Base-by-base conservation (phyloP, 1,284 basidiomycete genomes). In the Stereum hirsutum region DNA sequence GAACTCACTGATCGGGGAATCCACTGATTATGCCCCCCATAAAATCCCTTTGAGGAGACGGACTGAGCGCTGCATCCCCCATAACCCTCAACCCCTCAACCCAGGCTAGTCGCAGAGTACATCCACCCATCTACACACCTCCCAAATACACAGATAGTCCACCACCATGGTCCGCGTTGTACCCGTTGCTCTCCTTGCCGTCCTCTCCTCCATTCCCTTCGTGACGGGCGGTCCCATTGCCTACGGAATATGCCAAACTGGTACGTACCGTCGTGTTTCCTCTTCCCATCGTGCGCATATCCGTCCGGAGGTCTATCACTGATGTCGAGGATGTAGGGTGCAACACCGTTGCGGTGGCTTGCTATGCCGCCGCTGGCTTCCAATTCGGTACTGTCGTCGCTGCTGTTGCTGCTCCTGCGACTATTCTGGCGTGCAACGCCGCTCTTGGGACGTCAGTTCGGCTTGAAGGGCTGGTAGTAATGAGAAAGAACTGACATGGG, bases 181-280 rank as follows among this genome's bases (percentile, higher is more conserved):
- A 3, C 17, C 31, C 24, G n/a, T 25, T 20, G 24, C 39, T 35
- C 6, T 25, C 34, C 6, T 19, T 5, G 25, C 34, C 45, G 41
- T 30, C 39, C 34, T 32, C 40, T 32, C 33, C n/a, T 20, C 49
- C 17, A 85, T 84, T 7, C 33, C 33, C 4, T 20, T 35, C 21
- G 33, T 35, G 11, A 20, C 33, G 6, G 37, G 37, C 20, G 37
- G 37, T 2, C 37, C 37, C 4, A 39, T 39, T 17, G 7, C 37
- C 6, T 39, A 39, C 7, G 37, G 21, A n/a, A 21, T 39, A 10
- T 39, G 37, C 21, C 37, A 39, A 24, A 39, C 37, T 14, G 37
- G 37, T 39, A n/a, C 7, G 37, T 24, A 15, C n/a, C 2, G 12
- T 25, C 37, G 11, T 35, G 3, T 35, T 19, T 5, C 10, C 21